Conservation (phyloP, 2,329 filamentous ascomycete genomes). For the Scortechinia acanthostroma region DNA sequence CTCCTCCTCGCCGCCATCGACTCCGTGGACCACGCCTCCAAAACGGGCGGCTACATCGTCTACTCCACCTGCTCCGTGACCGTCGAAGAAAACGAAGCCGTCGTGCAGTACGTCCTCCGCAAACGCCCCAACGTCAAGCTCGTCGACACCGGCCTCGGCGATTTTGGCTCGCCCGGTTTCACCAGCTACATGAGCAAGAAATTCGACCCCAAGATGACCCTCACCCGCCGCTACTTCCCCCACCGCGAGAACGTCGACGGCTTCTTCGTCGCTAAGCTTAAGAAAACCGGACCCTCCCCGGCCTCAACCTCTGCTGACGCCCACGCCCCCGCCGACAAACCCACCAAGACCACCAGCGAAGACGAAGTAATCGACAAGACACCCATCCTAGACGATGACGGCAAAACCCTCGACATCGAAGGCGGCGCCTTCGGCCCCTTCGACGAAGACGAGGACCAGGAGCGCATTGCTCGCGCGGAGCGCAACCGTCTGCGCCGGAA, state of each 20-base stretch:
- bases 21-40: conserved; percentile 82
- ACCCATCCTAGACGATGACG: conserved; percentile 40
- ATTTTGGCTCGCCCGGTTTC: conserved; percentile 90
- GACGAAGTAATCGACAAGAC: conserved; percentile 51
- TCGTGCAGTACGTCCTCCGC: conserved; percentile 86
- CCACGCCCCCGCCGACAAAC: background rate
- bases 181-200: conserved; percentile 83
- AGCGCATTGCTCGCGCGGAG: conserved; percentile 46
- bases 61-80: conserved; percentile 96
- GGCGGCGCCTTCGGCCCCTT: conserved; percentile 69
- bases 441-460: conserved; percentile 68
- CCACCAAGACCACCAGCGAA: background rate
- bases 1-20: conserved; percentile 88
- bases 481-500: conserved; percentile 67
- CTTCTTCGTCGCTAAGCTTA: conserved; percentile 96
- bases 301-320: conserved; percentile 44
- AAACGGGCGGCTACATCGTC: conserved; percentile 89
- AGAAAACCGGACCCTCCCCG: conserved; percentile 78
- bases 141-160: conserved; percentile 74
- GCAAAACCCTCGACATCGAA: conserved; percentile 31
- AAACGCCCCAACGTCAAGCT: conserved; percentile 90
- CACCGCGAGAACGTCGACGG: conserved; percentile 93
- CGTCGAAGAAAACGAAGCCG: conserved; percentile 84
- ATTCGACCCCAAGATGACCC: conserved; percentile 77
- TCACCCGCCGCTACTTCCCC: conserved; percentile 81